Evolutionary conservation across 768 basidiomycete species (phyloP), one percentile per base, ranked within the genome.

Genomic region (Suillus placidus): DNA sequence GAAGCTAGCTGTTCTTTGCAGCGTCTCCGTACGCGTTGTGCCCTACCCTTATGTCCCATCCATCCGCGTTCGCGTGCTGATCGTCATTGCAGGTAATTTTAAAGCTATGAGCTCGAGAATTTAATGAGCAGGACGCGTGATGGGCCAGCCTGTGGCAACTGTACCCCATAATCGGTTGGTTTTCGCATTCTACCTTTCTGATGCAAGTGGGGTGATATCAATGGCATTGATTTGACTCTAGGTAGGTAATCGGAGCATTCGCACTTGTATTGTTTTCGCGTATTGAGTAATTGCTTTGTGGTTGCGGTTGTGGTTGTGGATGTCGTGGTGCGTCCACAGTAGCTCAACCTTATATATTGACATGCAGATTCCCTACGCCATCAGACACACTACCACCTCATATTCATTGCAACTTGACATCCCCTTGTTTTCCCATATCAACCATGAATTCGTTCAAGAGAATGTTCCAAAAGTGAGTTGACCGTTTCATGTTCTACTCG

Each of bases 401-500:
- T 23, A 58, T 18, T 26, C 6, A 5, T 58, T 26, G 9, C 37
- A 38, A 40, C 37, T 26, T 5, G 18, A 6, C 26, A 51, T 16
- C 23, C 6, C 23, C 16, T 52, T 30, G 7, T 30, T 5, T 52
- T 1, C 18, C 9, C 8, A 18, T 32, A 54, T 32, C 52, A 54
- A 54, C 4, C 6, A 54, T 54, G 52, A 54, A 54, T 54, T 54
- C 52, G 0, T 32, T 54, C 30, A 54, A 12, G 18, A 54, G 8
- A 5, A 18, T 54, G 30, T 54, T 69, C 37, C 61, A 66, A 34
- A 60, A 60, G 69, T 69, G 10, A 47, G 67, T 58, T 23, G 12
- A 38, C 34, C 35, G 12, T 40, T 40, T 34, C 13, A 2, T 43
- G 10, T n/a, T 55, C n/a, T 8, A 10, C 14, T 57, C 23, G n/a